Evolutionary conservation across 179 eudicot genomes (phyloP).

Genomic region (Pouteria campechiana): DNA sequence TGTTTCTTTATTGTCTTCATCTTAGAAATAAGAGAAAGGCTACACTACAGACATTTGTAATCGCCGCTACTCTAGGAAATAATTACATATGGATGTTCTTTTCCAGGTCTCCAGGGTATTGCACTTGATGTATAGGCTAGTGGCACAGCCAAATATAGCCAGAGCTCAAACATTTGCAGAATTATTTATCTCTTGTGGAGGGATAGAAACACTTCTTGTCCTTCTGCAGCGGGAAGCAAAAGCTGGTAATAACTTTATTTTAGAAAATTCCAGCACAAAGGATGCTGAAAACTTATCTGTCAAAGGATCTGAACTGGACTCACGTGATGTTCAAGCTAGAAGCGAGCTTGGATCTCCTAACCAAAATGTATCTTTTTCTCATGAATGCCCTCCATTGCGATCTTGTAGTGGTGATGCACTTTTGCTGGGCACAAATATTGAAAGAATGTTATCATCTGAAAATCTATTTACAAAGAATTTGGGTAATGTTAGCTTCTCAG

Average conservation of each 20-base stretch:
- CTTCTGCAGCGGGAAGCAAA: slow-evolving; percentile 91
- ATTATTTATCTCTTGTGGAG: slow-evolving; percentile 89
- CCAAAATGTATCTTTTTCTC: slow-evolving; percentile 21
- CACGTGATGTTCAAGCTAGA: slow-evolving; percentile 13
- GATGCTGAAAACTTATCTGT: slow-evolving; percentile 19
- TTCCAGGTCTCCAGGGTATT: slow-evolving; percentile 89
- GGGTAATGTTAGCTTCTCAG: slow-evolving; percentile 81
- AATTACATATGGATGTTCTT: slow-evolving; percentile 7
- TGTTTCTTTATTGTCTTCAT: too few relatives aligned
- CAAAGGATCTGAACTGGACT: slow-evolving; percentile 20
- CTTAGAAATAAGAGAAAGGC: too few relatives aligned
- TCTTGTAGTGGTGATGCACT: slow-evolving; percentile 9
- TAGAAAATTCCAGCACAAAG: slow-evolving; percentile 25
- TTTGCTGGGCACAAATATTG: slow-evolving; percentile 26
- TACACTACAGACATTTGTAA: too few relatives aligned
- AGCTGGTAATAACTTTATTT: slow-evolving; percentile 46
- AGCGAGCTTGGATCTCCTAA: slow-evolving; percentile 24
- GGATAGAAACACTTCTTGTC: slow-evolving; percentile 94
- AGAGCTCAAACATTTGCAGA: slow-evolving; percentile 86
- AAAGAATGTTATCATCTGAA: slow-evolving; percentile 59
- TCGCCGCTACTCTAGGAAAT: too few relatives aligned
- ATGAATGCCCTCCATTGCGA: slow-evolving; percentile 22
- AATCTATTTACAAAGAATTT: slow-evolving; percentile 51
- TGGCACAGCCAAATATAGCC: slow-evolving; percentile 88
- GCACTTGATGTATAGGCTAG: slow-evolving; percentile 88